These are phyloP conservation scores for Solanum corneliomulleri DNA, from an alignment of 257 asterid species.

Conservation along the genomic window DNA sequence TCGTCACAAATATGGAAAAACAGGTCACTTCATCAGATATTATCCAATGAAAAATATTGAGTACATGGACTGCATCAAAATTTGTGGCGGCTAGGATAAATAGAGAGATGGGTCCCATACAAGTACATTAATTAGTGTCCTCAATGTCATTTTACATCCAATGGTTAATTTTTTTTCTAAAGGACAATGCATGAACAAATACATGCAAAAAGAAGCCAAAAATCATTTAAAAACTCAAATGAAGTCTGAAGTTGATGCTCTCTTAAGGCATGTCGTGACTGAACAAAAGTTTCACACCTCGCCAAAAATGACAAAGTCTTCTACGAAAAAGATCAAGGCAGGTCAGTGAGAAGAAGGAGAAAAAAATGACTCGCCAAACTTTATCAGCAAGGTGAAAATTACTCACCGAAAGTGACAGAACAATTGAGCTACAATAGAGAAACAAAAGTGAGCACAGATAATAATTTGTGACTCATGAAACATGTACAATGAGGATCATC, in stretches of 20 bases:
- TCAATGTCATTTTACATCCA: neutral
- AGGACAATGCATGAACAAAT: neutral
- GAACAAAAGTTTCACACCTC: neutral
- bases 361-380: neutral
- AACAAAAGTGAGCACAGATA: neutral
- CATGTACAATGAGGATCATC: neutral
- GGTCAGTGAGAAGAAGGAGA: neutral
- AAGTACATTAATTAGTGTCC: neutral
- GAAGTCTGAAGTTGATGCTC: neutral
- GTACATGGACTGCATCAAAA: neutral
- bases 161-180: neutral
- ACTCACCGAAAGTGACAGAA: neutral
- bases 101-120: neutral
- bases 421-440: neutral
- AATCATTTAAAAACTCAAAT: no score
- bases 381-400: neutral
- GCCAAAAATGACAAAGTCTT: neutral
- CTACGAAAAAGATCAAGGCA: neutral
- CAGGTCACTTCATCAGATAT: neutral
- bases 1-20: no score
- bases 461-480: neutral
- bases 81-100: neutral
- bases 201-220: neutral
- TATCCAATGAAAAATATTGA: neutral
- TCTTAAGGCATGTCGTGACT: neutral